A percentile compares a stretch with the other conserved stretches of the same genome.
These are phyloP conservation scores for Acanthamoeba lenticulata DNA, from an alignment of 208 protist genomes.

Conservation along the genomic window DNA sequence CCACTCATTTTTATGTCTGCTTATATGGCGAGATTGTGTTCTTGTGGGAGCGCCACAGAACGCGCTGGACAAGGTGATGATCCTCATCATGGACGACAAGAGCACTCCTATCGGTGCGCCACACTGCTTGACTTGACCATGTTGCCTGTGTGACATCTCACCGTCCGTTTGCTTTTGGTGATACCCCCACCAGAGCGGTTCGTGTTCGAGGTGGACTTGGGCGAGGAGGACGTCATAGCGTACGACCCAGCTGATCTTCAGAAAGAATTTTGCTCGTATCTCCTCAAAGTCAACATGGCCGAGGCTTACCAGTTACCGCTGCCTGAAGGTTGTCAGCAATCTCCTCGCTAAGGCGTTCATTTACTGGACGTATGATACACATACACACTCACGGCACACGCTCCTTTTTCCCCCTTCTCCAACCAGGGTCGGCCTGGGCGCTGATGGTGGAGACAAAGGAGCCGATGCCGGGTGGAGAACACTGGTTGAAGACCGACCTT, in stretches of 20 bases:
- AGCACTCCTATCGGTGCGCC: background rate
- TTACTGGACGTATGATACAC: too few relatives aligned
- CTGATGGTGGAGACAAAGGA: constrained; percentile 56
- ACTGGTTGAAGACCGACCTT: constrained; percentile 36
- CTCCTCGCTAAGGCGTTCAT: too few relatives aligned
- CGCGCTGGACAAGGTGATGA: constrained; percentile 39
- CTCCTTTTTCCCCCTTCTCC: background rate
- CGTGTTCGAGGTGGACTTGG: constrained; percentile 55
- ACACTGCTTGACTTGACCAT: background rate
- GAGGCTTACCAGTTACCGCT: constrained; percentile 42
- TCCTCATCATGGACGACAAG: constrained; percentile 61
- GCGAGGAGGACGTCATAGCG: background rate
- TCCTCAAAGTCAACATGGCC: constrained; percentile 63
- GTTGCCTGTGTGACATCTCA: background rate
- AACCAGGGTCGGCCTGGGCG: background rate
- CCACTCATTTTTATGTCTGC: background rate
- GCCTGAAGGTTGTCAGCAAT: constrained; percentile 1
- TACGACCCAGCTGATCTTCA: background rate
- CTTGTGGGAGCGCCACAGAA: constrained; percentile 11
- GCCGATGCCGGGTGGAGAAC: constrained; percentile 27
- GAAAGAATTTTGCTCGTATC: constrained; percentile 47
- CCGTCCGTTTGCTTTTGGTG: background rate
- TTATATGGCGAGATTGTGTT: background rate
- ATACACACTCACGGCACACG: too few relatives aligned
- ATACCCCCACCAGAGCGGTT: background rate